Percentiles rank a stretch among this genome's conserved stretches.
Evolutionary conservation across 306 rosid genomes (phyloP).

Genomic region (Trifolium subterraneum): DNA sequence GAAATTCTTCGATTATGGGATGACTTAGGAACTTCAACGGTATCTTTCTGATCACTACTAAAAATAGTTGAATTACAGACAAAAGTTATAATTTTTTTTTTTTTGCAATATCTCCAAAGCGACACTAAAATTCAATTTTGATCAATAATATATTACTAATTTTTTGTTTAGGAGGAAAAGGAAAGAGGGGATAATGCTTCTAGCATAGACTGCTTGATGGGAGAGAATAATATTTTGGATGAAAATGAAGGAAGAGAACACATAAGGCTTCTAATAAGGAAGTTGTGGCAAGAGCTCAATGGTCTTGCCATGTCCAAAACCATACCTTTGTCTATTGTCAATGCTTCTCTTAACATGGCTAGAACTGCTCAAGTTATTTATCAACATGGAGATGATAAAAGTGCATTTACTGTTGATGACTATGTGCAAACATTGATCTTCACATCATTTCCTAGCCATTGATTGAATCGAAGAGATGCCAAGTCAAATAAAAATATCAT

Average conservation of each 20-base stretch:
- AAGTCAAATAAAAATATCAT: too few species aligned
- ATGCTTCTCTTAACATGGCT: constrained; percentile 51
- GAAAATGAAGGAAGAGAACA: constrained; percentile 48
- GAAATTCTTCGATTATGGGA: constrained; percentile 60
- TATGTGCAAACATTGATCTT: constrained; percentile 45
- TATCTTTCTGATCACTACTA: neutral
- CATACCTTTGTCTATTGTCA: constrained; percentile 16
- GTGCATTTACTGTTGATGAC: constrained; percentile 45
- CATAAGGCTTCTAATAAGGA: constrained; percentile 36
- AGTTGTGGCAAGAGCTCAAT: constrained; percentile 49
- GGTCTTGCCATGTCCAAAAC: constrained; percentile 35
- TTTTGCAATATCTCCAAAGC: neutral
- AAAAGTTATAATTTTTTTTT: neutral
- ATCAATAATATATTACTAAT: neutral
- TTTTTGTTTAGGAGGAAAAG: constrained; percentile 46
- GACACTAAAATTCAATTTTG: neutral
- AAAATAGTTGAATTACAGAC: neutral
- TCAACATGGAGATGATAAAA: constrained; percentile 55
- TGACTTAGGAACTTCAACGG: constrained; percentile 58
- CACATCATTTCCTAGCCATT: too few species aligned
- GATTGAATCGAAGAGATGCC: too few species aligned
- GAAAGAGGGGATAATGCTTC: constrained; percentile 54
- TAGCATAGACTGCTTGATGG: constrained; percentile 48
- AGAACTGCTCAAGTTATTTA: constrained; percentile 61
- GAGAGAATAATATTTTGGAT: constrained; percentile 25